Percentiles rank a stretch among this genome's conserved stretches.
Evolutionary conservation across 1,284 basidiomycete genomes (phyloP).

Genomic region (Leccinum subrobustum): DNA sequence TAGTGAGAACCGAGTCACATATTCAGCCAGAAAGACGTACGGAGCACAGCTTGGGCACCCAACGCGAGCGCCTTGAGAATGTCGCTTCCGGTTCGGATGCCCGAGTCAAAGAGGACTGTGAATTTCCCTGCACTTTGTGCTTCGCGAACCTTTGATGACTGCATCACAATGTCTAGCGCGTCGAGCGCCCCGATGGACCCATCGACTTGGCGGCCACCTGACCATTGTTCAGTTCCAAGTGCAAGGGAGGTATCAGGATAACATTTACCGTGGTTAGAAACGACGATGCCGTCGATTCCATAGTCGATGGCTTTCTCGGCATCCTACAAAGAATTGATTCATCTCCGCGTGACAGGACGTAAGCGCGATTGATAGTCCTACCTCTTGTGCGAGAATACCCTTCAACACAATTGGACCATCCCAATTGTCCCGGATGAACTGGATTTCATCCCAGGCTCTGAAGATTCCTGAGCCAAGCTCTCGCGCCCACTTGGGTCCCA

Average conservation of each 20-base stretch:
- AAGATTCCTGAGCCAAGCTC: constrained; percentile 60
- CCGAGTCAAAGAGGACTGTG: constrained; percentile 77
- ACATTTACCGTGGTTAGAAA: constrained; percentile 74
- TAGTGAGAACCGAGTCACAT: background rate
- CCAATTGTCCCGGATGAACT: constrained; percentile 64
- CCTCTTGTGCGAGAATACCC: constrained; percentile 58
- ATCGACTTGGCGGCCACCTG: constrained; percentile 80
- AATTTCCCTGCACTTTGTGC: constrained; percentile 60
- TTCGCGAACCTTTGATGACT: constrained; percentile 52
- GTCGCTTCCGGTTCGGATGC: constrained; percentile 73
- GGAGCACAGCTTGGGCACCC: constrained; percentile 62
- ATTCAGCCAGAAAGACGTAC: constrained; percentile 38
- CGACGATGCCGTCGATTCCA: constrained; percentile 74
- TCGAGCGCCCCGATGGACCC: constrained; percentile 72
- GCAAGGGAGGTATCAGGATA: background rate
- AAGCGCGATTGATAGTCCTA: constrained; percentile 17
- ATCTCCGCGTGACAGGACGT: background rate
- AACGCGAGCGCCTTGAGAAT: constrained; percentile 75
- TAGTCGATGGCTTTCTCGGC: constrained; percentile 65
- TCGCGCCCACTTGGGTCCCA: constrained; percentile 55
- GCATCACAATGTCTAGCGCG: constrained; percentile 62
- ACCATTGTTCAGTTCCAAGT: background rate
- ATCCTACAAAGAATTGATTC: constrained; percentile 44
- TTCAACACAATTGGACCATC: constrained; percentile 69
- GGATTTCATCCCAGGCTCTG: constrained; percentile 63